Conservation (phyloP, 2,329 filamentous ascomycete species). For the Nothophoma quercina region DNA sequence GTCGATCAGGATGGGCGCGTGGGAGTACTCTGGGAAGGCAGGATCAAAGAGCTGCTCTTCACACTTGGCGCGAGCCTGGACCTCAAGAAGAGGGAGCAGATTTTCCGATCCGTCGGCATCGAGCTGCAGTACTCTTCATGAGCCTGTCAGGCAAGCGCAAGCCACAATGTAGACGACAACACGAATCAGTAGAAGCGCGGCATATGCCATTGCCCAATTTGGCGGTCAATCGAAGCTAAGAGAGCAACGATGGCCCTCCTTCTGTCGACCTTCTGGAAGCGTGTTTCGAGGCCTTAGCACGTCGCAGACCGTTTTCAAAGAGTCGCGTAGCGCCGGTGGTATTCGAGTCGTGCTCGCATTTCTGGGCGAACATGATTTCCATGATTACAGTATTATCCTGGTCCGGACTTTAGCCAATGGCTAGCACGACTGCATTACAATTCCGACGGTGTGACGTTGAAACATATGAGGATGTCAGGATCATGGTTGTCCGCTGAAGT, state of each 20-base stretch:
- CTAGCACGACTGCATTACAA: constrained; percentile 24
- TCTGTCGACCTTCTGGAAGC: constrained; percentile 29
- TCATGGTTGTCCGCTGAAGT: constrained; percentile 23
- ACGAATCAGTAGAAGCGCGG: constrained; percentile 12
- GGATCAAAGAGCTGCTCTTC: constrained; percentile 90
- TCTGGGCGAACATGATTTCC: constrained; percentile 20
- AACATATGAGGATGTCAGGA: constrained; percentile 34
- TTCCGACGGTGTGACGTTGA: constrained; percentile 39
- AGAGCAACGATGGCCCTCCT: constrained; percentile 14
- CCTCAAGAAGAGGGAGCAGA: constrained; percentile 75
- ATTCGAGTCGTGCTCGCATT: constrained; percentile 13
- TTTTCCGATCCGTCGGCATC: constrained; percentile 77
- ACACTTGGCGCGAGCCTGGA: constrained; percentile 89
- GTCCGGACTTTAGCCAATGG: constrained; percentile 24
- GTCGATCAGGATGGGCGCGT: constrained; percentile 89
- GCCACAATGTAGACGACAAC: constrained; percentile 8
- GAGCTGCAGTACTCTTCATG: constrained; percentile 85
- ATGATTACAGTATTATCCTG: constrained; percentile 28
- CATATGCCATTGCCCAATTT: constrained; percentile 7
- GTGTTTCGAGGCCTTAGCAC: constrained; percentile 20
- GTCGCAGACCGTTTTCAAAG: constrained; percentile 26
- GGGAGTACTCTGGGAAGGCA: constrained; percentile 89
- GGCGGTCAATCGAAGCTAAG: constrained; percentile 14
- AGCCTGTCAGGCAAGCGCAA: constrained; percentile 37
- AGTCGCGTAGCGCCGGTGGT: constrained; percentile 26